A percentile compares a stretch with the other conserved stretches of the same genome.
phyloP scores from a whole-genome alignment of 2,329 filamentous ascomycete genomes.

The Didymella keratinophila region DNA sequence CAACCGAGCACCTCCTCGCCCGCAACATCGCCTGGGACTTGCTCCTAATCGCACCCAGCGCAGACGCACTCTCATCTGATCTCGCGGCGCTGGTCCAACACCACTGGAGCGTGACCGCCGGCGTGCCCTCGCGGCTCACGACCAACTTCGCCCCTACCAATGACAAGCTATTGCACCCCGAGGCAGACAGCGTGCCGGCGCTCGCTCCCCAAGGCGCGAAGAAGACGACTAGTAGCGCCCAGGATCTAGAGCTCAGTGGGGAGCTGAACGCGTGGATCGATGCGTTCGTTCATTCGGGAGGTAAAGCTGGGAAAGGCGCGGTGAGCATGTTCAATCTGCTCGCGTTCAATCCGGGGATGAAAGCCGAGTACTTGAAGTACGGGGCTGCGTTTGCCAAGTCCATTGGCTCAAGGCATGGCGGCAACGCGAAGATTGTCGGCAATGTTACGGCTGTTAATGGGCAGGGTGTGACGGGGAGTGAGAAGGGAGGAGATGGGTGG shows the following conservation, averaged over 20 bases:
- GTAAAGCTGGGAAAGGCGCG: slow-evolving; percentile 49
- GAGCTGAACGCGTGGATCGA: slow-evolving; percentile 62
- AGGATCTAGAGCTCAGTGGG: slow-evolving; percentile 63
- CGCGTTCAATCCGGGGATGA: slow-evolving; percentile 62
- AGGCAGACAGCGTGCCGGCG: slow-evolving; percentile 43
- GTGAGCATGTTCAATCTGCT: slow-evolving; percentile 72
- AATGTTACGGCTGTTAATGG: neutral
- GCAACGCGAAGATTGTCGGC: slow-evolving; percentile 68
- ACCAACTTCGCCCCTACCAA: slow-evolving; percentile 51
- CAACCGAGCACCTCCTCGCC: slow-evolving; percentile 53
- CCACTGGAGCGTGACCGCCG: slow-evolving; percentile 51
- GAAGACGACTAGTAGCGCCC: slow-evolving; percentile 36
- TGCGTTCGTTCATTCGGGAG: slow-evolving; percentile 30
- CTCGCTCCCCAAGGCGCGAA: slow-evolving; percentile 38
- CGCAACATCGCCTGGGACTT: slow-evolving; percentile 57
- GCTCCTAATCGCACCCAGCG: slow-evolving; percentile 54
- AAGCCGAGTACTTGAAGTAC: slow-evolving; percentile 64
- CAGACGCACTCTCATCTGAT: slow-evolving; percentile 35
- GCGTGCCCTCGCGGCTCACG: slow-evolving; percentile 56
- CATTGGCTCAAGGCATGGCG: slow-evolving; percentile 63
- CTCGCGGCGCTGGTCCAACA: slow-evolving; percentile 38
- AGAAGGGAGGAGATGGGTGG: slow-evolving; percentile 53
- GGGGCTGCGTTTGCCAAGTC: slow-evolving; percentile 61
- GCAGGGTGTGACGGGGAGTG: neutral
- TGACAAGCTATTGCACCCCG: slow-evolving; percentile 50